Evolutionary conservation across 2,329 filamentous ascomycete genomes (phyloP).

Genomic region (Fusarium decemcellulare): DNA sequence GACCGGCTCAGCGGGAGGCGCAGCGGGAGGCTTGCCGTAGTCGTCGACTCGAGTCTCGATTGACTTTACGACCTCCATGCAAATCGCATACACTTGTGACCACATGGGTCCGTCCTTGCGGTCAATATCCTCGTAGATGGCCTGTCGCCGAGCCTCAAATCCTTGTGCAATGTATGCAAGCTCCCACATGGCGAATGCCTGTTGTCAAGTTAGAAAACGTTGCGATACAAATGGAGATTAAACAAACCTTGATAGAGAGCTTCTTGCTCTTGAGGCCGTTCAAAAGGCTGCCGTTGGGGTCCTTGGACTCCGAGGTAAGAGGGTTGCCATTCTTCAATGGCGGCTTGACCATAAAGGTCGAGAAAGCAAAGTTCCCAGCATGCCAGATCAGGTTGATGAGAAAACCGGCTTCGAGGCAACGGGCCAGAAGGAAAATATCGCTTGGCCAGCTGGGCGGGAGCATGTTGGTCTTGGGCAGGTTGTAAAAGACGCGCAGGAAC

Average conservation of each 20-base stretch:
- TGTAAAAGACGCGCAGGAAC: slow-evolving; percentile 81
- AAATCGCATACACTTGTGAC: slow-evolving; percentile 81
- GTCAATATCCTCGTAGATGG: slow-evolving; percentile 90
- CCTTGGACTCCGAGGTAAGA: slow-evolving; percentile 86
- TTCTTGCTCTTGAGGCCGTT: slow-evolving; percentile 89
- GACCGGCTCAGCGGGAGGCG: slow-evolving; percentile 50
- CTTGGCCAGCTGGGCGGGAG: slow-evolving; percentile 71
- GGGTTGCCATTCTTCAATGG: slow-evolving; percentile 89
- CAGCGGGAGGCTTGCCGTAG: slow-evolving; percentile 63
- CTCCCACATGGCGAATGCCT: slow-evolving; percentile 94
- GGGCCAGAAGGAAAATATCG: slow-evolving; percentile 68
- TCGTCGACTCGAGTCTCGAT: slow-evolving; percentile 78
- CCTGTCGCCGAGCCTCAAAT: slow-evolving; percentile 81
- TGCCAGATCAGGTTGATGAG: slow-evolving; percentile 83
- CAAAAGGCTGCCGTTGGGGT: slow-evolving; percentile 91
- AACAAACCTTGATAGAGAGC: slow-evolving; percentile 76
- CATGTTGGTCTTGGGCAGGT: slow-evolving; percentile 79
- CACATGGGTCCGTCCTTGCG: slow-evolving; percentile 84
- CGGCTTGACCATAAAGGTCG: slow-evolving; percentile 82
- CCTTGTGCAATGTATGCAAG: slow-evolving; percentile 83
- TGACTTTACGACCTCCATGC: slow-evolving; percentile 77
- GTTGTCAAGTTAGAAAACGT: slow-evolving; percentile 36
- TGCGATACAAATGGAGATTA: not conserved
- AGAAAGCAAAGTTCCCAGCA: slow-evolving; percentile 82
- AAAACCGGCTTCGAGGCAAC: slow-evolving; percentile 73